Evolutionary conservation across 1,284 basidiomycete genomes (phyloP).

Genomic region (Bjerkandera adusta): DNA sequence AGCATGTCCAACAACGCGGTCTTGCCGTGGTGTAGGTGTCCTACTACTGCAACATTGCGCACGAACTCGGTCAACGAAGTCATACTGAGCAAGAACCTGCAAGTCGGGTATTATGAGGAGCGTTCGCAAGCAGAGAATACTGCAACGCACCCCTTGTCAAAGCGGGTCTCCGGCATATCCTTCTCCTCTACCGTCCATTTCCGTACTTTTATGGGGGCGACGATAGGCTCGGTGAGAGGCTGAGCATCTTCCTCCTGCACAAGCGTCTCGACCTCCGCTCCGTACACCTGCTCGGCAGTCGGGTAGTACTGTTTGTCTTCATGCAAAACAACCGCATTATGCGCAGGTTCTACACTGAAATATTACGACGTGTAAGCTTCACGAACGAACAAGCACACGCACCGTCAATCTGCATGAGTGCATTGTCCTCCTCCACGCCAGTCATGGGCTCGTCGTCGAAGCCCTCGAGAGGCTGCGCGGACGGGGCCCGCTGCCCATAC

Average conservation of each 20-base stretch:
- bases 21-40: constrained; percentile 98
- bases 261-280: constrained; percentile 90
- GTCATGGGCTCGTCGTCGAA: constrained; percentile 69
- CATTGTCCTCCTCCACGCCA: constrained; percentile 50
- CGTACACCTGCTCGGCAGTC: constrained; percentile 90
- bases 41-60: constrained; percentile 92
- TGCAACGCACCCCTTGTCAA: constrained; percentile 85
- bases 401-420: constrained; percentile 84
- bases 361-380: constrained; percentile 1
- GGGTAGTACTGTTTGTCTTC: constrained; percentile 99
- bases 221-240: constrained; percentile 91
- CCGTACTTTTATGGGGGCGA: constrained; percentile 92
- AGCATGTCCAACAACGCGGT: constrained; percentile 97
- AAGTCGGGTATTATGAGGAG: constrained; percentile 12
- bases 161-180: constrained; percentile 89
- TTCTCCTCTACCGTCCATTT: constrained; percentile 93
- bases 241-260: constrained; percentile 99
- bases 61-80: constrained; percentile 93
- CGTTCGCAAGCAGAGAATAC: not conserved
- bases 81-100: constrained; percentile 90
- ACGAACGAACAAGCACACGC: constrained; percentile 26
- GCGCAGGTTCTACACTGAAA: constrained; percentile 53
- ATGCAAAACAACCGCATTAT: constrained; percentile 89
- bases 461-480: constrained; percentile 63
- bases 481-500: constrained; percentile 37